Conservation (phyloP, 225 moss, liverwort and hornwort genomes). For the Bryoerythrophyllum caledonicum region DNA sequence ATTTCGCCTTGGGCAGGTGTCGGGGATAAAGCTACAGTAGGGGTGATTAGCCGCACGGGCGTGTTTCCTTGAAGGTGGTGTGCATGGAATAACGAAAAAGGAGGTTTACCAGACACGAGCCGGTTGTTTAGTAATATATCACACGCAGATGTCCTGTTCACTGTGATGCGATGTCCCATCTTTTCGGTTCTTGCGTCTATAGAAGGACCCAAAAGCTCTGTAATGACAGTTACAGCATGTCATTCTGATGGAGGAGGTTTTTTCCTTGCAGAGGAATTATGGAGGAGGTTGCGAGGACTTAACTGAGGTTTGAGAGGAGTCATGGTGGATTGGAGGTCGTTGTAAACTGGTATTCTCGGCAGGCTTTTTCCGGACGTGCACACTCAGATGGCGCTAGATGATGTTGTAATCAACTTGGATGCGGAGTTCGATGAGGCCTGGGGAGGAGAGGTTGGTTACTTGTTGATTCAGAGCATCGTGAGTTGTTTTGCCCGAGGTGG, state of each 20-base stretch:
- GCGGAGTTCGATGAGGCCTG: conserved; percentile 56
- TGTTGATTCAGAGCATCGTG: neutral
- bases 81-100: conserved; percentile 1
- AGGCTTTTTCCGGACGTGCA: neutral
- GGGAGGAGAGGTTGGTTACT: conserved; percentile 70
- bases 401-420: conserved; percentile 59
- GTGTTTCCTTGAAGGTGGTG: neutral
- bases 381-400: conserved; percentile 53
- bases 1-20: neutral
- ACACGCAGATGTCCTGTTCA: neutral
- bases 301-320: neutral
- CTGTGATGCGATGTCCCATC: neutral
- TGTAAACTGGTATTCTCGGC: neutral
- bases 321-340: conserved; percentile 8
- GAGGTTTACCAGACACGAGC: conserved; percentile 22
- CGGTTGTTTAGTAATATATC: conserved; percentile 12
- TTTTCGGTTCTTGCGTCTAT: neutral
- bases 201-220: neutral
- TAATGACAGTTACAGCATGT: neutral
- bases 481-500: too few relatives aligned
- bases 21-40: neutral
- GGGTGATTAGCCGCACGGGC: neutral
- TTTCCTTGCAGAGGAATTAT: conserved; percentile 19
- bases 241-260: neutral
- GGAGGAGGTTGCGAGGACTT: neutral